Evolutionary conservation across 768 basidiomycete species (phyloP).

Genomic region (Glaciozyma antarctica): DNA sequence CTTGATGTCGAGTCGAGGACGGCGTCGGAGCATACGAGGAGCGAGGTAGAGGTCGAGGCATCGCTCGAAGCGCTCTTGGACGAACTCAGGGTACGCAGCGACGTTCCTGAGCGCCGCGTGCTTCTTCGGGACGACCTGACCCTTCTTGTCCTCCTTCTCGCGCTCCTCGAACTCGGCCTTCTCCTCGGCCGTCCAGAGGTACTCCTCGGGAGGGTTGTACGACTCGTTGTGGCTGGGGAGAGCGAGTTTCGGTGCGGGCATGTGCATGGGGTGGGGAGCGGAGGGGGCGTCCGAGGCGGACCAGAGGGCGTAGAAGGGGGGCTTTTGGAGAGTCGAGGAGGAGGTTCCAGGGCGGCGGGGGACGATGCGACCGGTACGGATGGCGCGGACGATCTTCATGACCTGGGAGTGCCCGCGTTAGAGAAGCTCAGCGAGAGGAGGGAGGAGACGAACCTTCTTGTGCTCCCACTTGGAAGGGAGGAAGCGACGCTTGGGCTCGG

Average conservation of each 20-base stretch:
- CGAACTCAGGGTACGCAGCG: slow-evolving; percentile 81
- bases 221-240: slow-evolving; percentile 93
- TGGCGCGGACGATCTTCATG: slow-evolving; percentile 99
- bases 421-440: neutral
- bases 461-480: slow-evolving; percentile 99
- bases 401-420: slow-evolving; percentile 49
- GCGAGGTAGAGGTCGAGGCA: slow-evolving; percentile 95
- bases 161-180: slow-evolving; percentile 67
- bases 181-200: slow-evolving; percentile 76
- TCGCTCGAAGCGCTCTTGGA: slow-evolving; percentile 84
- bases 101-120: slow-evolving; percentile 75
- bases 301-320: slow-evolving; percentile 82
- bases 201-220: slow-evolving; percentile 96
- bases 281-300: slow-evolving; percentile 50
- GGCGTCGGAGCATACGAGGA: slow-evolving; percentile 69
- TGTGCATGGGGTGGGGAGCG: slow-evolving; percentile 70
- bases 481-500: slow-evolving; percentile 94
- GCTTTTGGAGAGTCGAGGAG: slow-evolving; percentile 46
- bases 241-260: slow-evolving; percentile 81
- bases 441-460: slow-evolving; percentile 61
- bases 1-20: slow-evolving; percentile 57
- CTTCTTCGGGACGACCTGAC: slow-evolving; percentile 80
- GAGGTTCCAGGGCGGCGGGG: slow-evolving; percentile 73
- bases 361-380: slow-evolving; percentile 86
- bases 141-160: slow-evolving; percentile 81